Percentiles rank a stretch among this genome's conserved stretches.
phyloP scores from a whole-genome alignment of 2,329 filamentous ascomycete species.

The Pseudogymnoascus destructans region DNA sequence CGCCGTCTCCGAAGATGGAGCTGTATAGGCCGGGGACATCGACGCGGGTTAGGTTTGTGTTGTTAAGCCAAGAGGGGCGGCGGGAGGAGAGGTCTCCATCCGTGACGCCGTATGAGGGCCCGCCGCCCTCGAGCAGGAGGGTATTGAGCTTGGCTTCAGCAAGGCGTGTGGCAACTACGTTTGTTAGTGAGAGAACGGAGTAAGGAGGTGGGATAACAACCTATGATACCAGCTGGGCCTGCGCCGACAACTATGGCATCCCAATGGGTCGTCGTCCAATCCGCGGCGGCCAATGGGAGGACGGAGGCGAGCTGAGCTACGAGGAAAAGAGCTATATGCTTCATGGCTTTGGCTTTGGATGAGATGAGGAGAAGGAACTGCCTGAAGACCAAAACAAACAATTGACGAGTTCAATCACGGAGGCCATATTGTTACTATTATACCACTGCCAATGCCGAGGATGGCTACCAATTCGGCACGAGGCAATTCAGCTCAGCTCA shows the following conservation, averaged over 20 bases:
- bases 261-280: conserved; percentile 24
- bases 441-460: neutral
- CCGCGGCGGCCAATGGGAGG: neutral
- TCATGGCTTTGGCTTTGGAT: neutral
- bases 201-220: conserved; percentile 11
- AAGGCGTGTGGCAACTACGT: conserved; percentile 34
- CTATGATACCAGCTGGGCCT: conserved; percentile 39
- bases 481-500: neutral
- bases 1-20: conserved; percentile 34
- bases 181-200: neutral
- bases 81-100: conserved; percentile 31
- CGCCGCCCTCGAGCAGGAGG: conserved; percentile 39
- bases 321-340: neutral
- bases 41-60: conserved; percentile 36
- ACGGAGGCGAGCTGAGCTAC: conserved; percentile 4
- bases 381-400: neutral
- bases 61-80: conserved; percentile 35
- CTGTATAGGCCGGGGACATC: conserved; percentile 39
- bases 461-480: neutral
- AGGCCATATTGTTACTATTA: neutral
- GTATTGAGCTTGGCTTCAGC: conserved; percentile 39
- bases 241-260: conserved; percentile 35
- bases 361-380: neutral
- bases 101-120: conserved; percentile 35
- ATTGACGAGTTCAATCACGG: neutral